These are phyloP conservation scores for Beauveria scarabaeidicola DNA, from an alignment of 2,329 filamentous ascomycete genomes.

Conservation along the genomic window DNA sequence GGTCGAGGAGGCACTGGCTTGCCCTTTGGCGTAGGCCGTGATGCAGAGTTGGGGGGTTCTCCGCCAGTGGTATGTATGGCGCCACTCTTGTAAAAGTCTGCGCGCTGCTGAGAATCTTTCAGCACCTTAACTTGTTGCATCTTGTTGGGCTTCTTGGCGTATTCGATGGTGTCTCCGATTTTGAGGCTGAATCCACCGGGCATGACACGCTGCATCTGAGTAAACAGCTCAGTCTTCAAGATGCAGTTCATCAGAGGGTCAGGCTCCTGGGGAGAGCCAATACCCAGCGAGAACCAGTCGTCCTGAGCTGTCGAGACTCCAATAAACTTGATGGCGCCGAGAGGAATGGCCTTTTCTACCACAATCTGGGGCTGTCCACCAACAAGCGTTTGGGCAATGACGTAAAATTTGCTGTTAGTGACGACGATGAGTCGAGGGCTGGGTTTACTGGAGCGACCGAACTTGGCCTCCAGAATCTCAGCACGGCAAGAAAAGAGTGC, in stretches of 20 bases:
- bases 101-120: slow-evolving; percentile 70
- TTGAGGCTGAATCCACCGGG: slow-evolving; percentile 74
- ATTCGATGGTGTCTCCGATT: slow-evolving; percentile 79
- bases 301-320: slow-evolving; percentile 74
- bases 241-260: slow-evolving; percentile 91
- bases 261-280: slow-evolving; percentile 82
- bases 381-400: slow-evolving; percentile 74
- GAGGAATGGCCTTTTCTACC: slow-evolving; percentile 70
- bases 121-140: slow-evolving; percentile 79
- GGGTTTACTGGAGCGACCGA: slow-evolving; percentile 90
- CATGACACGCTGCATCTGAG: slow-evolving; percentile 74
- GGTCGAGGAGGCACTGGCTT: slow-evolving; percentile 82
- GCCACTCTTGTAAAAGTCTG: slow-evolving; percentile 90
- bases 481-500: slow-evolving; percentile 85
- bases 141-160: slow-evolving; percentile 97
- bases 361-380: slow-evolving; percentile 76
- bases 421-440: slow-evolving; percentile 78
- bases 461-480: slow-evolving; percentile 85
- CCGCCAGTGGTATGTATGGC: slow-evolving; percentile 80
- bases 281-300: slow-evolving; percentile 92
- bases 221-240: slow-evolving; percentile 96
- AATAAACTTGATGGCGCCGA: slow-evolving; percentile 84
- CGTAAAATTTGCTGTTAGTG: slow-evolving; percentile 79
- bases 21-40: slow-evolving; percentile 75
- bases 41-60: slow-evolving; percentile 73